Base-by-base conservation (phyloP, 2,329 filamentous ascomycete genomes). In the Fusarium metavorans region DNA sequence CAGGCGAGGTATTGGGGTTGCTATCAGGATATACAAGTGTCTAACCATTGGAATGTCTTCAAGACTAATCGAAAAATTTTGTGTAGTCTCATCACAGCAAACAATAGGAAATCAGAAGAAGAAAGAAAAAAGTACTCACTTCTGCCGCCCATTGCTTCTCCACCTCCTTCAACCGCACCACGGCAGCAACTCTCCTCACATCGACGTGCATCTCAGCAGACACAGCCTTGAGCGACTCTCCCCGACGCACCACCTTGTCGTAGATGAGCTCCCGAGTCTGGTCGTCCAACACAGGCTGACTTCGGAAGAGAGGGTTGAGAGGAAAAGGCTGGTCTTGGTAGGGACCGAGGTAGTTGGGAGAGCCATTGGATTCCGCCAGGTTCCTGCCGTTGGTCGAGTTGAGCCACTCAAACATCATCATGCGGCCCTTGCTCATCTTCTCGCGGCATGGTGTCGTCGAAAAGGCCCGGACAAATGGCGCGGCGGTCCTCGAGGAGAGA, bases 31-130 rank as follows among this genome's bases (percentile, higher is more conserved):
- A 72, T 77, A 77, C 79, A 82, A 62, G 76, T 70, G 70, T 93
- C 88, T 96, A 96, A 98, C 94, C 94, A 97, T 92, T 88, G 91
- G 83, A 68, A 87, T 84, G 95, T 98, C 95, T 98, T 98, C 89
- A 97, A 98, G 96, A 98, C 96, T 98, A 98, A 98, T 98, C 96
- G 96, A 93, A 93, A 92, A 92, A 91, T 89, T 89, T 90, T 85
- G 87, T 89, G 94, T 85, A 82, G 81, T 90, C 79, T 84, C 89
- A 91, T 91, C 89, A 91, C 83, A 80, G 35, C 70, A 67, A 75
- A 59, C 39, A 27, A 54, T 25, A 18, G 59, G 58, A 27, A 41
- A 58, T 60, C 32, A 14, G 14, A 37, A 64, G 2, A 20, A 20
- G 2, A 20, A 30, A 14, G 14, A 37, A 57, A 32, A 35, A 62